Percentiles rank a stretch among this genome's conserved stretches.
Conservation (phyloP, 2,329 filamentous ascomycete species). For the Mollisiaceae sp. region DNA sequence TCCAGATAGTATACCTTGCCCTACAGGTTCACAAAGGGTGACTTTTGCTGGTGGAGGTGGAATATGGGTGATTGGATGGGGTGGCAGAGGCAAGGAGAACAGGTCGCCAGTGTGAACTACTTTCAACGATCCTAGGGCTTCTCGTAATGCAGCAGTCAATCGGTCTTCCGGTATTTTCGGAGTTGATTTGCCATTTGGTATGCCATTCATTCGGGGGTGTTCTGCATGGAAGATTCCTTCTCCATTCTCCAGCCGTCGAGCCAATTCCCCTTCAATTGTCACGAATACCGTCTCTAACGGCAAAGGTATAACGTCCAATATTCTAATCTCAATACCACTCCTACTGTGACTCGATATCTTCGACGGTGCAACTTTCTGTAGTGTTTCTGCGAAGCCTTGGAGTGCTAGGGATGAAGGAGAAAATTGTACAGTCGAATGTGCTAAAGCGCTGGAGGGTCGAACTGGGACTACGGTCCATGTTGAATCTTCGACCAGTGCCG, state of each 20-base stretch:
- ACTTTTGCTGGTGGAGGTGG: constrained; percentile 85
- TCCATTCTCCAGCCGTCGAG: constrained; percentile 80
- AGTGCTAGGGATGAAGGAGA: constrained; percentile 74
- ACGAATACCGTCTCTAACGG: constrained; percentile 86
- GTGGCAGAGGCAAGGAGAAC: constrained; percentile 75
- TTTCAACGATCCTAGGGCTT: constrained; percentile 72
- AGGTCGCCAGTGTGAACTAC: constrained; percentile 86
- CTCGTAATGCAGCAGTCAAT: constrained; percentile 70
- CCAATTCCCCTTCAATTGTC: constrained; percentile 79
- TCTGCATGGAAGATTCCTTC: constrained; percentile 81
- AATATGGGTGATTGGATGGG: constrained; percentile 86
- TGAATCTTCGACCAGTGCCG: constrained; percentile 60
- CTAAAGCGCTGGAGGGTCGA: constrained; percentile 63
- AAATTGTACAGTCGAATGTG: constrained; percentile 80
- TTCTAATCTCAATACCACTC: constrained; percentile 80
- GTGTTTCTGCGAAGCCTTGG: constrained; percentile 76
- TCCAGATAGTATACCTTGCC: constrained; percentile 80
- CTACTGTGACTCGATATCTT: constrained; percentile 75
- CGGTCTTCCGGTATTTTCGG: constrained; percentile 56
- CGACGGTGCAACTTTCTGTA: constrained; percentile 76
- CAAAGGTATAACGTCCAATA: constrained; percentile 81
- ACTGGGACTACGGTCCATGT: constrained; percentile 89
- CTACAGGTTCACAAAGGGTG: constrained; percentile 90
- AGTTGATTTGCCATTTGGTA: constrained; percentile 41
- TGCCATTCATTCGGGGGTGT: constrained; percentile 54